These are phyloP conservation scores for Melaleuca alternifolia DNA, from an alignment of 345 rosid species.

Conservation along the genomic window DNA sequence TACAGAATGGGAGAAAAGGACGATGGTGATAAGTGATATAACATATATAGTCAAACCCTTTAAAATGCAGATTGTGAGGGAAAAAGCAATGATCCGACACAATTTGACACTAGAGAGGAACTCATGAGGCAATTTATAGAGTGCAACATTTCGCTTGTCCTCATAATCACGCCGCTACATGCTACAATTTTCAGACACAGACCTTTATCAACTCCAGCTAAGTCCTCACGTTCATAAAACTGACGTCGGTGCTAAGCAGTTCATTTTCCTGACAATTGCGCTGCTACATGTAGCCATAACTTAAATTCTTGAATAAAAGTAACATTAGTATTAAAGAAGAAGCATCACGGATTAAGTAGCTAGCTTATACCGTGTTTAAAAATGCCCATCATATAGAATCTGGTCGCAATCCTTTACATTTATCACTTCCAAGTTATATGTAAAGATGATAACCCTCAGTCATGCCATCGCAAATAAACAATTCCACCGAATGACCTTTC, in stretches of 20 bases:
- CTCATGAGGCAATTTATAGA: background rate
- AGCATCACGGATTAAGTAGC: background rate
- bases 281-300: background rate
- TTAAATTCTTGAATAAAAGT: background rate
- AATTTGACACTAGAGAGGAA: background rate
- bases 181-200: background rate
- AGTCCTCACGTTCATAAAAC: background rate
- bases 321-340: background rate
- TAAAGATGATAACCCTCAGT: background rate
- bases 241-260: background rate
- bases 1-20: background rate
- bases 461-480: background rate
- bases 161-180: background rate
- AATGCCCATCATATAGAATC: background rate
- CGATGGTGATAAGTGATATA: background rate
- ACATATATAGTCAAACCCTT: background rate
- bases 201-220: background rate
- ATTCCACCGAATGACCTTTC: background rate
- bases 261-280: background rate
- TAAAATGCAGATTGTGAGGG: background rate
- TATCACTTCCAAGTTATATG: background rate
- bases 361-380: background rate
- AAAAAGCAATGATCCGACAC: background rate
- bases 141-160: background rate
- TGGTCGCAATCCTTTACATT: background rate